Evolutionary conservation across 345 rosid genomes (phyloP), one percentile per base, ranked within the genome.

Genomic region (Lepidium aucheri): DNA sequence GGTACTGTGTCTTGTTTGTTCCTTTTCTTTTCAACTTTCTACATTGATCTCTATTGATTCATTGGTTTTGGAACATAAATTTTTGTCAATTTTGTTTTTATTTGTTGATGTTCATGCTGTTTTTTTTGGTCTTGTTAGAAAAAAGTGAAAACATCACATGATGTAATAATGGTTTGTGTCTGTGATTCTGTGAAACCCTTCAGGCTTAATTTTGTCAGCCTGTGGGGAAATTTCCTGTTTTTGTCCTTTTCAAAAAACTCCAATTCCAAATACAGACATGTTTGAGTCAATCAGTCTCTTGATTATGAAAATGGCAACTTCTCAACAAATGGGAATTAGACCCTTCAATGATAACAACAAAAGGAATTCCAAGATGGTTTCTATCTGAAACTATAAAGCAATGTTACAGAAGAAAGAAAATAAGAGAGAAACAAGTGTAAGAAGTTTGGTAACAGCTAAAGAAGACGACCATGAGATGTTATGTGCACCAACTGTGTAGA

Each of bases 401-500:
- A 75, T 72, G 73, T 54, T 70, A 58, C 74, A 74, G 72, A 83
- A 60, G 66, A 82, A 34, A 13, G 69, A 78, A 54, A 75, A 49
- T 8, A 81, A 16, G 39, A 81, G 43, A 2, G 74, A 79, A 74
- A 83, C 71, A 68, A 78, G 9, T 24, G 78, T 76, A 45, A 77
- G 26, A 51, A 67, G 35, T 60, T 69, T 76, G 33, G 77, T 76
- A 10, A 53, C 28, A 26, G 35, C 65, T 72, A 76, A 50, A 49
- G 51, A 66, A 33, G 84, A 72, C 53, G 80, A 84, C 14, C 75
- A 76, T 58, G 80, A 81, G 42, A 93, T 38, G 35, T 84, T 60
- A 45, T 86, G 87, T 14, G 88, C 83, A 17, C 85, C 84, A 1
- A 93, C 82, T 0, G 87, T 63, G 70, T 83, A 85, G 33, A 68